These are phyloP conservation scores for Colletotrichum agaves DNA, from an alignment of 2,329 filamentous ascomycete species.

Conservation along the genomic window DNA sequence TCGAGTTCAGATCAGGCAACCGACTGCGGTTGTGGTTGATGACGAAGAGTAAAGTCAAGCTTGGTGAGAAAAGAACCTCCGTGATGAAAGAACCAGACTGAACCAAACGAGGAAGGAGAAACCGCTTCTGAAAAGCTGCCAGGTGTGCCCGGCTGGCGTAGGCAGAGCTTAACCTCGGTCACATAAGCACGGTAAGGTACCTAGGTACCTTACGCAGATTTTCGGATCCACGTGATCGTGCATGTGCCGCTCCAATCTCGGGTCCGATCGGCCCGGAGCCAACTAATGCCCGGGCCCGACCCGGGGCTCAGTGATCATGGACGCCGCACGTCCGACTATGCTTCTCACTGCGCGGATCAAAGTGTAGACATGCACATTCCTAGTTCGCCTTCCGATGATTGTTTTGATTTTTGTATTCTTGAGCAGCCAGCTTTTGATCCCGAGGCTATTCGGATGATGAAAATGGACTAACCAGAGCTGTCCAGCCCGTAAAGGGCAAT, in stretches of 20 bases:
- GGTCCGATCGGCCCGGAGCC: no score
- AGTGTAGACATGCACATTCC: slow-evolving; percentile 56
- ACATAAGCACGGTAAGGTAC: no score
- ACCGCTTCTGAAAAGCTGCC: background rate
- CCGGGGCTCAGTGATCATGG: slow-evolving; percentile 58
- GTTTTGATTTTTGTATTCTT: slow-evolving; percentile 41
- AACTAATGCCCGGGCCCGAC: no score
- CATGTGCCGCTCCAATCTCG: background rate
- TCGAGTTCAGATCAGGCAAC: no score
- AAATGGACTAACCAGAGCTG: slow-evolving; percentile 60
- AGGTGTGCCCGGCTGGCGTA: background rate
- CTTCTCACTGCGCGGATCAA: slow-evolving; percentile 56
- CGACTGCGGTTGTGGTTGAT: background rate
- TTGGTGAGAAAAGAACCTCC: background rate
- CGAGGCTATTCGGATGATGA: slow-evolving; percentile 54
- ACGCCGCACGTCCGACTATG: slow-evolving; percentile 59
- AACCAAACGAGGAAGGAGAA: background rate
- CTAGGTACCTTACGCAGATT: no score
- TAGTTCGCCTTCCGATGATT: slow-evolving; percentile 50
- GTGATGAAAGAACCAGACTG: background rate
- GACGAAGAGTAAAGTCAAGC: background rate
- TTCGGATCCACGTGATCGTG: background rate
- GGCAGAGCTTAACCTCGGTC: no score
- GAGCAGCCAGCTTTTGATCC: slow-evolving; percentile 46
- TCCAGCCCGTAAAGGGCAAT: slow-evolving; percentile 60